Percentiles rank a stretch among this genome's conserved stretches.
Conservation (phyloP, 371 early-diverging fungal species). For the Chytridium lagenaria region DNA sequence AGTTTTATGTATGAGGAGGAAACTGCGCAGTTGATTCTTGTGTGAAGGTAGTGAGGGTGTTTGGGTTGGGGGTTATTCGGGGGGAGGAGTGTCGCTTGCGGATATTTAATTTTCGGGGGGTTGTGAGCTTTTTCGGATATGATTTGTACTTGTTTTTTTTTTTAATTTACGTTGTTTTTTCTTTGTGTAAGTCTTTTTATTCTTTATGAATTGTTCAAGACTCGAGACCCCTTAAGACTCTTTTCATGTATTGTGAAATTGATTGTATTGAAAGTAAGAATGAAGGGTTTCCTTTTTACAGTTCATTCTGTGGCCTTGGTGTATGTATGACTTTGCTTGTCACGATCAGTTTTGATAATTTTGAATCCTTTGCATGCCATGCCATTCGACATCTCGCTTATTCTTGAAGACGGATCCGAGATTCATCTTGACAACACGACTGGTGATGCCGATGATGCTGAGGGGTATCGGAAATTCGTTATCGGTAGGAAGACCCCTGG, state of each 20-base stretch:
- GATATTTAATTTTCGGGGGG: too few species aligned
- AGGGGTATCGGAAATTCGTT: neutral
- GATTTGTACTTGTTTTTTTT: neutral
- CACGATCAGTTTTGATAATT: neutral
- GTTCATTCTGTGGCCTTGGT: too few species aligned
- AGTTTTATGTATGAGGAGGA: conserved; percentile 51
- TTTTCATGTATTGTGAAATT: too few species aligned
- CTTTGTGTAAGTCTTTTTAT: neutral
- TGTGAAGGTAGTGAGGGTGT: conserved; percentile 38
- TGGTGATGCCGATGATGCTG: neutral
- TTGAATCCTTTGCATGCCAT: neutral
- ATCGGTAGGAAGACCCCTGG: conserved; percentile 21
- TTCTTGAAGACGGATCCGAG: neutral
- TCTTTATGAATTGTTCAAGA: neutral
- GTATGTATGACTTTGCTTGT: neutral
- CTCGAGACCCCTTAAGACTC: too few species aligned
- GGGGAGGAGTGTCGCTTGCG: too few species aligned
- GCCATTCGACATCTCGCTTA: neutral
- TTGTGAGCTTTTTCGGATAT: too few species aligned
- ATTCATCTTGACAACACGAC: neutral
- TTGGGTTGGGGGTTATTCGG: neutral
- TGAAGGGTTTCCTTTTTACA: too few species aligned
- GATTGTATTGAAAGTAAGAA: too few species aligned
- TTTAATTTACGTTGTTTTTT: neutral
- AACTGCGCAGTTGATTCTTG: conserved; percentile 44